These are phyloP conservation scores for Aspergillus latus DNA, from an alignment of 2,329 filamentous ascomycete species.

Conservation along the genomic window DNA sequence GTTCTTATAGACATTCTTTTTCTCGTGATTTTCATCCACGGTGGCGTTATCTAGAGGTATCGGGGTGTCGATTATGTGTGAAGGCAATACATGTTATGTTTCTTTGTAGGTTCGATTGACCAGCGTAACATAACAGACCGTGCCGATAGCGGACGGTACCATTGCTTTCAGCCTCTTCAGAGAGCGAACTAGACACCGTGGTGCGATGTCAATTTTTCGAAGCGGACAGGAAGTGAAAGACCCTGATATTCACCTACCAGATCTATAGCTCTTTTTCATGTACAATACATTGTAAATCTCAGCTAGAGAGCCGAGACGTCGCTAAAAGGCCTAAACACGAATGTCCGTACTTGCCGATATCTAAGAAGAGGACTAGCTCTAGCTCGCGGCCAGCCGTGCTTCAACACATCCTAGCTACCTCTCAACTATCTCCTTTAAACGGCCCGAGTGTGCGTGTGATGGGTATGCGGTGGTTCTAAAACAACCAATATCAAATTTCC, in stretches of 20 bases:
- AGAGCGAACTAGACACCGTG: no score
- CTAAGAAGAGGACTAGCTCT: not conserved
- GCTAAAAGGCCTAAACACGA: not conserved
- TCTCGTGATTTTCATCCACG: not conserved
- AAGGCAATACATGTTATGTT: not conserved
- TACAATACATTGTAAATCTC: slow-evolving; percentile 21
- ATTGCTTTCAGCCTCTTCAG: no score
- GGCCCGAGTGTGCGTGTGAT: not conserved
- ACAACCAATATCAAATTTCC: slow-evolving; percentile 11
- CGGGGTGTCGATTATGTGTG: not conserved
- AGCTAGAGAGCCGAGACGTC: not conserved
- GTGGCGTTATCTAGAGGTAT: not conserved
- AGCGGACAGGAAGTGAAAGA: not conserved
- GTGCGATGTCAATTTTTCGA: not conserved
- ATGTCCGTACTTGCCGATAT: slow-evolving; percentile 5
- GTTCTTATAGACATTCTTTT: not conserved
- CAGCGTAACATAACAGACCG: no score
- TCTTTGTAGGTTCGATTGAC: not conserved
- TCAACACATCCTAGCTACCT: not conserved
- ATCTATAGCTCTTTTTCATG: slow-evolving; percentile 21
- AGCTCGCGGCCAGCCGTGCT: not conserved
- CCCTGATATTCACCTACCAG: slow-evolving; percentile 13
- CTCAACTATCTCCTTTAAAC: not conserved
- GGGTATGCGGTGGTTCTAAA: not conserved
- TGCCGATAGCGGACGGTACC: no score